Conservation (phyloP, 73 alveolate genomes). For the Paraurostyla sp. region DNA sequence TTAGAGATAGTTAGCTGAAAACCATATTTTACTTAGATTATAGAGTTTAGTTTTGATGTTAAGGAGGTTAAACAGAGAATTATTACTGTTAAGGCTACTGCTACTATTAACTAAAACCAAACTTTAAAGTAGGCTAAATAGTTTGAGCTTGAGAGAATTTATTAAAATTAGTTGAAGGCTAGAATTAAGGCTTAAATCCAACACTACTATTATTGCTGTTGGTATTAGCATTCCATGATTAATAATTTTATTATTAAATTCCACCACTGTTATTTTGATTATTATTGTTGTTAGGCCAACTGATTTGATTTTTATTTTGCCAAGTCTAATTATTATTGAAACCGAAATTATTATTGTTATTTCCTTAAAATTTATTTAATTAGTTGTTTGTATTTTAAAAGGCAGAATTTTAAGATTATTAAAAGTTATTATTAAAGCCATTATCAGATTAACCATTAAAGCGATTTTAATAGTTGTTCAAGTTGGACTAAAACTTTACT, state of each 20-base stretch:
- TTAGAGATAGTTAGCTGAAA: conserved; percentile 14
- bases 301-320: neutral
- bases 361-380: neutral
- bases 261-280: neutral
- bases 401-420: neutral
- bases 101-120: neutral
- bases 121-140: neutral
- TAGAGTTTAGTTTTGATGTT: neutral
- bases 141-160: neutral
- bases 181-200: neutral
- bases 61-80: neutral
- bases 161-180: neutral
- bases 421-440: neutral
- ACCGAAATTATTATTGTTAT: neutral
- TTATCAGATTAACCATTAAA: neutral
- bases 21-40: neutral
- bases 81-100: neutral
- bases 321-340: neutral
- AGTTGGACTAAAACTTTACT: neutral
- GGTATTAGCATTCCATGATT: too few relatives aligned
- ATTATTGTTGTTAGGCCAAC: neutral
- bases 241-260: neutral
- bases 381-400: neutral
- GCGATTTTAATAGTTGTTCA: neutral
- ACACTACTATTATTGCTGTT: too few relatives aligned